Evolutionary conservation across 805 yeast species (phyloP).

Genomic region (Saccharomyces jurei): DNA sequence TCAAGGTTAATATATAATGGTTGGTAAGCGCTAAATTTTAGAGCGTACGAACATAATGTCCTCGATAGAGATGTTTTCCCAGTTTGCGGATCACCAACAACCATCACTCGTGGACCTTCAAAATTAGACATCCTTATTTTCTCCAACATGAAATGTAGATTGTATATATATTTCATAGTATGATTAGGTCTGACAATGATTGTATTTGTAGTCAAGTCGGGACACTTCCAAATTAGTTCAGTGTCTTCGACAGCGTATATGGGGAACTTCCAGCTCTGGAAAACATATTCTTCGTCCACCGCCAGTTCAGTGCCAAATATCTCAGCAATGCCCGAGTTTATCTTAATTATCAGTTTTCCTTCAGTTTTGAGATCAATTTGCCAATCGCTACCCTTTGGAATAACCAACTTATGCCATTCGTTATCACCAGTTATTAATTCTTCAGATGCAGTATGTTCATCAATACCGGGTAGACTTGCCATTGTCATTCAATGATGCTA

Average conservation of each 20-base stretch:
- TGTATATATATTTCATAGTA: slow-evolving; percentile 64
- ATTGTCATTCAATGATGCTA: slow-evolving; percentile 1
- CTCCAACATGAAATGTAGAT: slow-evolving; percentile 71
- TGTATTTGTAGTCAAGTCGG: slow-evolving; percentile 26
- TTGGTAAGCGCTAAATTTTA: slow-evolving; percentile 49
- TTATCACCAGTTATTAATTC: slow-evolving; percentile 12
- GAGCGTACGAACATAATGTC: slow-evolving; percentile 65
- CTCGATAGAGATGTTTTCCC: slow-evolving; percentile 78
- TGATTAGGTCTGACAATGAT: slow-evolving; percentile 48
- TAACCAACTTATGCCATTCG: slow-evolving; percentile 12
- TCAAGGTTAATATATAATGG: slow-evolving; percentile 77
- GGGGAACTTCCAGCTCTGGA: slow-evolving; percentile 47
- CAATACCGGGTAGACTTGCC: slow-evolving; percentile 18
- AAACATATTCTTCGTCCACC: slow-evolving; percentile 50
- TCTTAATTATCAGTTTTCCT: slow-evolving; percentile 31
- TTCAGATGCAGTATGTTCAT: slow-evolving; percentile 7
- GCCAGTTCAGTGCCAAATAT: slow-evolving; percentile 91
- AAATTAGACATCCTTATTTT: slow-evolving; percentile 33
- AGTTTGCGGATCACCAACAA: slow-evolving; percentile 61
- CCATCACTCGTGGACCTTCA: slow-evolving; percentile 43
- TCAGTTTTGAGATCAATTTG: slow-evolving; percentile 34
- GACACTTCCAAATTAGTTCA: slow-evolving; percentile 39
- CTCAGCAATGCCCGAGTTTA: slow-evolving; percentile 70
- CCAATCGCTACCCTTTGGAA: slow-evolving; percentile 27
- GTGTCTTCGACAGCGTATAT: slow-evolving; percentile 62